Conservation (phyloP, 345 rosid genomes). For the Hirschfeldia incana region DNA sequence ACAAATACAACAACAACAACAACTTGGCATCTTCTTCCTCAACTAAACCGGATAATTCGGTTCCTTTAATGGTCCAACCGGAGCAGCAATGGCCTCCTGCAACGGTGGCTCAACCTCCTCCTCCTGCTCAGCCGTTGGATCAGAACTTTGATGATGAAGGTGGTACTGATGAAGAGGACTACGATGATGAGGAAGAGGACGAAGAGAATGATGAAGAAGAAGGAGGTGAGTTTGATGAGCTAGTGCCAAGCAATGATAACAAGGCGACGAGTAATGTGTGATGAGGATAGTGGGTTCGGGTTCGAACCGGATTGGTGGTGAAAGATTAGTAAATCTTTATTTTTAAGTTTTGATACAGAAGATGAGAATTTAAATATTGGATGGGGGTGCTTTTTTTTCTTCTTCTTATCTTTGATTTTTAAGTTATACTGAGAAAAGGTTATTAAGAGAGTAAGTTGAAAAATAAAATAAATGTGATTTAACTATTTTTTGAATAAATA, state of each 20-base stretch:
- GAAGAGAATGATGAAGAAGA: constrained; percentile 58
- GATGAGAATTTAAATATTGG: constrained; percentile 38
- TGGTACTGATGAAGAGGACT: constrained; percentile 32
- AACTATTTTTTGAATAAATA: constrained; percentile 16
- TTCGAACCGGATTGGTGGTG: constrained; percentile 14
- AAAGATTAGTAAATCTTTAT: constrained; percentile 25
- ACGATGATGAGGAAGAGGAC: constrained; percentile 43
- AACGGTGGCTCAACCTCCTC: neutral
- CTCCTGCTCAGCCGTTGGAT: constrained; percentile 26
- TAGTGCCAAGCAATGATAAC: constrained; percentile 48
- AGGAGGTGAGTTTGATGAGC: constrained; percentile 62
- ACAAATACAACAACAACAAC: constrained; percentile 35
- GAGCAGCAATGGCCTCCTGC: constrained; percentile 76
- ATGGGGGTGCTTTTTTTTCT: neutral
- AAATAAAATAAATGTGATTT: constrained; percentile 29
- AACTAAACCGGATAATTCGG: constrained; percentile 46
- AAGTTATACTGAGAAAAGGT: constrained; percentile 20
- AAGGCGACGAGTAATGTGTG: constrained; percentile 32
- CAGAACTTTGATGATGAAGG: constrained; percentile 45
- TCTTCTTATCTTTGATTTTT: constrained; percentile 17
- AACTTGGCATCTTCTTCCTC: constrained; percentile 23
- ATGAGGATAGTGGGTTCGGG: neutral
- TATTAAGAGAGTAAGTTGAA: constrained; percentile 12
- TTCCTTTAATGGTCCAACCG: constrained; percentile 63
- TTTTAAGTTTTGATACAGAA: constrained; percentile 39